Conservation (phyloP, 352 stramenopile species). For the Phytophthora vignae region DNA sequence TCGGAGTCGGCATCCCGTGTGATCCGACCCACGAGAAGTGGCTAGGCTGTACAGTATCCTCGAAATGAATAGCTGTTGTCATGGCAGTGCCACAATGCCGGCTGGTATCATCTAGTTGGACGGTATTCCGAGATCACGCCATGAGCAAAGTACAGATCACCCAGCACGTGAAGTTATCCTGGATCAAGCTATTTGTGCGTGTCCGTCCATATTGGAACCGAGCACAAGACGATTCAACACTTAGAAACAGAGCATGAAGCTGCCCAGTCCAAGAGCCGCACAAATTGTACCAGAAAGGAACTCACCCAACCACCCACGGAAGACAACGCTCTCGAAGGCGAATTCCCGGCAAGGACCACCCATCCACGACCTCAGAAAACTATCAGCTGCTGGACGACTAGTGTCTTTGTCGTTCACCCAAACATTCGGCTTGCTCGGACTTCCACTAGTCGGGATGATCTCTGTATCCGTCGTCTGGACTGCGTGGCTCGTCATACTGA, state of each 20-base stretch:
- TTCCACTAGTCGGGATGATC: slow-evolving; percentile 20
- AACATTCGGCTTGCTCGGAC: slow-evolving; percentile 27
- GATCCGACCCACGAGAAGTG: slow-evolving; percentile 26
- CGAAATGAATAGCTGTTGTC: not conserved
- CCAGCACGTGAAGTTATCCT: not conserved
- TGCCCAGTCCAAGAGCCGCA: not conserved
- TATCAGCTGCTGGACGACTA: not conserved
- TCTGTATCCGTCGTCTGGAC: slow-evolving; percentile 38
- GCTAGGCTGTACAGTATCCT: slow-evolving; percentile 16
- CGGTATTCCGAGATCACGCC: not conserved
- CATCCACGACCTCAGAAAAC: not conserved
- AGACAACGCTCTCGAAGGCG: not conserved
- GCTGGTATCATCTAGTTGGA: not conserved
- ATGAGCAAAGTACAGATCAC: not conserved
- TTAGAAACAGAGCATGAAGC: not conserved
- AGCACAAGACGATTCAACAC: not conserved
- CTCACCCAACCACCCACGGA: not conserved
- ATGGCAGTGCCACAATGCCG: not conserved
- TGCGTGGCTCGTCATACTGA: slow-evolving; percentile 31
- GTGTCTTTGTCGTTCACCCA: slow-evolving; percentile 21
- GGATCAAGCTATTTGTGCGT: not conserved
- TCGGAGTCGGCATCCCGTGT: slow-evolving; percentile 27
- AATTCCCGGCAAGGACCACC: not conserved
- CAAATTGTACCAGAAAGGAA: not conserved
- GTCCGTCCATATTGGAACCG: too few relatives aligned